phyloP scores from a whole-genome alignment of 2,329 filamentous ascomycete genomes.

The Madurella fahalii region DNA sequence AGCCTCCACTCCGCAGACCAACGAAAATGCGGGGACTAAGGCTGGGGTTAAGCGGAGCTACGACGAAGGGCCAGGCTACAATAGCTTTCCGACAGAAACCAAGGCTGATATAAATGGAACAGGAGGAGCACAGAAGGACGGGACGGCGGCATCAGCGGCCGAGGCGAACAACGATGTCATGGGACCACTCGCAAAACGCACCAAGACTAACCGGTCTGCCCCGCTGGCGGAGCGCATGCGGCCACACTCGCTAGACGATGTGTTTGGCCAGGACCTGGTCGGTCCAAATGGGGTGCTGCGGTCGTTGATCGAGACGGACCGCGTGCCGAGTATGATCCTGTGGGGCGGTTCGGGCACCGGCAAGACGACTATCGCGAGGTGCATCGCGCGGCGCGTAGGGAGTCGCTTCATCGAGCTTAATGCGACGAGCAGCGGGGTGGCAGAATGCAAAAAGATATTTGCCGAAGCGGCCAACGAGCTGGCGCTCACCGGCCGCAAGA shows the following conservation, averaged over 20 bases:
- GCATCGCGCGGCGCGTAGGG: slow-evolving; percentile 78
- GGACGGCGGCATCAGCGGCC: neutral
- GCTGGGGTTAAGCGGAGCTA: slow-evolving; percentile 48
- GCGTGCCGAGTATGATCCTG: slow-evolving; percentile 90
- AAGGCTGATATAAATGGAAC: slow-evolving; percentile 18
- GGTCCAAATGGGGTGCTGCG: slow-evolving; percentile 79
- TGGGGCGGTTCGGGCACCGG: slow-evolving; percentile 82
- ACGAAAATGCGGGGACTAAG: slow-evolving; percentile 21
- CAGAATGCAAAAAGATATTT: slow-evolving; percentile 90
- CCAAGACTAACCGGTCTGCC: slow-evolving; percentile 66
- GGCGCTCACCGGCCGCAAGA: slow-evolving; percentile 77
- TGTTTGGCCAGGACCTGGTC: slow-evolving; percentile 88
- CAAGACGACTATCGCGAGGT: slow-evolving; percentile 87
- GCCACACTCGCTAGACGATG: slow-evolving; percentile 75
- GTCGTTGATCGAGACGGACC: slow-evolving; percentile 77
- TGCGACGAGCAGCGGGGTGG: slow-evolving; percentile 81
- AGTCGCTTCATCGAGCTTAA: slow-evolving; percentile 94
- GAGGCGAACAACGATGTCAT: slow-evolving; percentile 19
- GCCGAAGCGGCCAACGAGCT: slow-evolving; percentile 77
- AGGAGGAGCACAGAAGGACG: slow-evolving; percentile 10
- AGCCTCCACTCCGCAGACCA: slow-evolving; percentile 6
- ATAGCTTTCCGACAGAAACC: slow-evolving; percentile 22
- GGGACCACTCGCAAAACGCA: slow-evolving; percentile 55
- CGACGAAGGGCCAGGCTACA: slow-evolving; percentile 49
- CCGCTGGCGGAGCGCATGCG: slow-evolving; percentile 94